phyloP scores from a whole-genome alignment of 805 yeast species.

The Cyberlindnera suaveolens region DNA sequence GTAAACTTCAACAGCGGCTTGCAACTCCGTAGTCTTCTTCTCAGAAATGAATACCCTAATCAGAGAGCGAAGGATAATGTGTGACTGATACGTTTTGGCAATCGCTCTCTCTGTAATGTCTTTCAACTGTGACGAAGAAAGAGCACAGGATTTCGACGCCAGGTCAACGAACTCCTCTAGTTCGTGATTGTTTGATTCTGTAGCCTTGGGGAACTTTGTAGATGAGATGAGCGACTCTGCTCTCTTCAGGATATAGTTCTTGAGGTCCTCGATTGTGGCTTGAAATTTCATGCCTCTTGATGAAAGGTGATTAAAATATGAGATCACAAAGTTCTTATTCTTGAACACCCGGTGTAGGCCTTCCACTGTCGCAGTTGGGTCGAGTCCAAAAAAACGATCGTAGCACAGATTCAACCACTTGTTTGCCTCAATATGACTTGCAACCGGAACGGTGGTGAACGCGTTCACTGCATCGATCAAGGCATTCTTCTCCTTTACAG shows the following conservation, averaged over 20 bases:
- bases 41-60: slow-evolving; percentile 26
- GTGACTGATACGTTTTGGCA: slow-evolving; percentile 41
- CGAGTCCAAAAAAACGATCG: slow-evolving; percentile 2
- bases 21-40: slow-evolving; percentile 18
- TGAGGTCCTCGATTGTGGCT: slow-evolving; percentile 3
- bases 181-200: slow-evolving; percentile 25
- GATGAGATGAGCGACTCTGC: slow-evolving; percentile 15
- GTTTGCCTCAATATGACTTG: slow-evolving; percentile 17
- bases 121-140: slow-evolving; percentile 12
- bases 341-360: slow-evolving; percentile 6
- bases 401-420: slow-evolving; percentile 16
- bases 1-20: slow-evolving; percentile 34
- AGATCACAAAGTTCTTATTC: slow-evolving; percentile 12
- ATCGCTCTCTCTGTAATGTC: slow-evolving; percentile 28
- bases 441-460: slow-evolving; percentile 9
- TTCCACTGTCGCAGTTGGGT: neutral
- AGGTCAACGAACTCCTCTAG: slow-evolving; percentile 29
- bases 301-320: slow-evolving; percentile 7
- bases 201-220: slow-evolving; percentile 40
- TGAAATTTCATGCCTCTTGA: neutral
- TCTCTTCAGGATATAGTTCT: slow-evolving; percentile 9
- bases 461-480: slow-evolving; percentile 12
- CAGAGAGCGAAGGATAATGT: slow-evolving; percentile 28
- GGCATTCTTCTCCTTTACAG: neutral
- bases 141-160: slow-evolving; percentile 15